A percentile compares a stretch with the other conserved stretches of the same genome.
phyloP scores from a whole-genome alignment of 192 early-diverging fungal genomes.

The Funneliformis geosporum region DNA sequence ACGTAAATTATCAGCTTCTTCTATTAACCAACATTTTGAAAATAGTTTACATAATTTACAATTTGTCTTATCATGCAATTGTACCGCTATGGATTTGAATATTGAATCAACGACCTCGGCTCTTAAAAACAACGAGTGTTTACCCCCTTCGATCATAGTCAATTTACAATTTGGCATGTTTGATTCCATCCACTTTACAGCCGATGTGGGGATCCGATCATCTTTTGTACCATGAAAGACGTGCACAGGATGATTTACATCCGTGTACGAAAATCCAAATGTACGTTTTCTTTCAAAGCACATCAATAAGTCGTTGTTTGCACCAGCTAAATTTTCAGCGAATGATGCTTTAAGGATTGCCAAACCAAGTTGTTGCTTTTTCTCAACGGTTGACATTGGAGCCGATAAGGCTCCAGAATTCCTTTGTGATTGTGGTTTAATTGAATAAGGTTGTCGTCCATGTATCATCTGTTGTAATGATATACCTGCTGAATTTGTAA shows the following conservation, averaged over 20 bases:
- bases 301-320: slow-evolving; percentile 46
- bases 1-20: not conserved
- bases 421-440: slow-evolving; percentile 39
- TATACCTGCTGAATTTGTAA: slow-evolving; percentile 39
- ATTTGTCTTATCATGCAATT: not conserved
- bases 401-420: slow-evolving; percentile 37
- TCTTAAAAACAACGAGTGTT: slow-evolving; percentile 43
- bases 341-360: slow-evolving; percentile 45
- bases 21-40: slow-evolving; percentile 18
- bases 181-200: slow-evolving; percentile 49
- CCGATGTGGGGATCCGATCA: slow-evolving; percentile 42
- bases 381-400: slow-evolving; percentile 40
- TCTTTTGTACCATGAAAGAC: slow-evolving; percentile 51
- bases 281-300: slow-evolving; percentile 43
- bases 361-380: slow-evolving; percentile 40
- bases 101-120: slow-evolving; percentile 46
- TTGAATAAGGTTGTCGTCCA: slow-evolving; percentile 37
- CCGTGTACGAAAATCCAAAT: slow-evolving; percentile 48
- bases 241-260: slow-evolving; percentile 47
- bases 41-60: slow-evolving; percentile 14
- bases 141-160: slow-evolving; percentile 47
- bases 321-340: slow-evolving; percentile 43
- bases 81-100: slow-evolving; percentile 42
- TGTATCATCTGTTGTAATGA: slow-evolving; percentile 24
- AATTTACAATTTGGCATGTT: slow-evolving; percentile 44